These are phyloP conservation scores for Ustilago hordei DNA, from an alignment of 1,284 basidiomycete species.

Conservation along the genomic window DNA sequence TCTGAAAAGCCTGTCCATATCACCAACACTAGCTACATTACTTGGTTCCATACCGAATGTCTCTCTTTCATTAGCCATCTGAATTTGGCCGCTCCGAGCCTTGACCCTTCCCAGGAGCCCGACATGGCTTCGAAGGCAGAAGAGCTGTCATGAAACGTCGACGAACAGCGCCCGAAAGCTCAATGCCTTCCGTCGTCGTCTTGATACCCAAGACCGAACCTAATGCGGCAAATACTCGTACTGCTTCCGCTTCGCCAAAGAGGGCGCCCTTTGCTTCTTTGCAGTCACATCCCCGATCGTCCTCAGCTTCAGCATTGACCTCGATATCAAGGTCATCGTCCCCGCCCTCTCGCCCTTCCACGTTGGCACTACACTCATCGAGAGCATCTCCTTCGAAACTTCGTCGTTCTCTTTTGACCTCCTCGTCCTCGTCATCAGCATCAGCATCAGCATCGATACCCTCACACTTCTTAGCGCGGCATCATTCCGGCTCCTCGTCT, in stretches of 20 bases:
- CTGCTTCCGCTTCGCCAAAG: constrained; percentile 7
- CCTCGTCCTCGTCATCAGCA: constrained; percentile 6
- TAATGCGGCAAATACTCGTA: neutral
- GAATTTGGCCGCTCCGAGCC: no score
- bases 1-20: constrained; percentile 1
- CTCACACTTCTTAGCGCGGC: neutral
- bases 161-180: neutral
- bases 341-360: neutral
- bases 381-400: neutral
- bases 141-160: constrained; percentile 21
- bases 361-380: neutral
- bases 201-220: constrained; percentile 15
- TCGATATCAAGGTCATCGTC: neutral
- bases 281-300: neutral
- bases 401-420: neutral
- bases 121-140: constrained; percentile 18
- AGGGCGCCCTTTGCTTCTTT: neutral
- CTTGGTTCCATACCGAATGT: neutral
- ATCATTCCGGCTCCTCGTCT: constrained; percentile 6
- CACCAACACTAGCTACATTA: neutral
- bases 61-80: neutral
- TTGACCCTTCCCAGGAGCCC: constrained; percentile 2
- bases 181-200: constrained; percentile 33
- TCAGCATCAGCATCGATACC: constrained; percentile 11
- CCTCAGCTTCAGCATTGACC: neutral